Base-by-base conservation (phyloP, 2,329 filamentous ascomycete species). In the Trichoderma asperellum region DNA sequence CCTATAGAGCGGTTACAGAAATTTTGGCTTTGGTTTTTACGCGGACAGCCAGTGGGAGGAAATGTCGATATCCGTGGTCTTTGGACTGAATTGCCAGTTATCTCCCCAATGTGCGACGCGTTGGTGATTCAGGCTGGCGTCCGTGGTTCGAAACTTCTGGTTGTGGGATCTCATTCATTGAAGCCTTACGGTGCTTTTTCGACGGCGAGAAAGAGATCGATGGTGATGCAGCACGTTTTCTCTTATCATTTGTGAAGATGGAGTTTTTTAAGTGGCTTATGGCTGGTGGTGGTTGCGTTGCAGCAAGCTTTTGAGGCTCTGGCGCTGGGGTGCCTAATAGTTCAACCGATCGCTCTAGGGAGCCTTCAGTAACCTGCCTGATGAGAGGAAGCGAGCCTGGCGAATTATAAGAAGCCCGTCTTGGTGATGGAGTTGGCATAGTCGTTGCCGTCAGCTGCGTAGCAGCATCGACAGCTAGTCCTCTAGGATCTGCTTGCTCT, bases 401-500 rank as follows among this genome's bases (percentile, higher is more conserved):
- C 4, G 76, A 73, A 5, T 59, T 73, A 59, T 77, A 76, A 18
- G 76, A 77, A 40, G 71, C 72, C 58, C 70, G 75, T 47, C 65
- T 72, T 24, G 78, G 79, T 11, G 79, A 81, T 5, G 79, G 77
- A 1, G 79, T 78, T 58, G 75, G 74, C 71, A 77, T 76, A 18
- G 79, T 79, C 1, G 81, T 80, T 52, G 77, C 76, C 0, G 82
- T 85, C 43, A 80, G 77, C 72, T 88, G 85, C 58, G 81, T 87
- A 18, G 74, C 72, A 7, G 80, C 77, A 69, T 87, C 84, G 21
- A 83, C 76, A 0, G 80, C 75, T 5, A 80, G 73, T 7, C 81
- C 81, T 11, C 80, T 76, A 2, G 84, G 83, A 72, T 89, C 85
- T 0, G 86, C 83, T 29, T 79, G 77, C 71, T 90, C 86, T n/a